A percentile compares a stretch with the other conserved stretches of the same genome.
Evolutionary conservation across 768 basidiomycete species (phyloP).

Genomic region (Trichaptum fuscoviolaceum): DNA sequence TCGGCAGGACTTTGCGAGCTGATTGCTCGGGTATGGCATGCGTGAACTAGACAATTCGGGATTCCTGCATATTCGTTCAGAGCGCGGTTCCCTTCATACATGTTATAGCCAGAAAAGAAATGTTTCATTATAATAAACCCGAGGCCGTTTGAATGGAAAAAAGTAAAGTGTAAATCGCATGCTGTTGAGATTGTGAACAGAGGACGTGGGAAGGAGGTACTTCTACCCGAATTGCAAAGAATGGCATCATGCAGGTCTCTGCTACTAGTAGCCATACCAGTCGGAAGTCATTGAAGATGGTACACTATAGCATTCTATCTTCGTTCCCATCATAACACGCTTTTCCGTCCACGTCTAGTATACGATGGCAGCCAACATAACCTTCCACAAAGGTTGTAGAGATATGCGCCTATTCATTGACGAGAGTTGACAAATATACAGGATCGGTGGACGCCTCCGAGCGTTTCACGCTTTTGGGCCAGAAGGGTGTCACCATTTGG

Average conservation of each 20-base stretch:
- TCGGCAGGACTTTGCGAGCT: constrained; percentile 77
- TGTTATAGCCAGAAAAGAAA: not conserved
- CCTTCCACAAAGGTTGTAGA: constrained; percentile 54
- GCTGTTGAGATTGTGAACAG: too few relatives aligned
- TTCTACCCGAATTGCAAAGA: not conserved
- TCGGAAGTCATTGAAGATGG: not conserved
- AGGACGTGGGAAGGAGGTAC: not conserved
- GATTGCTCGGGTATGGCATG: constrained; percentile 77
- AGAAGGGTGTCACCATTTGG: constrained; percentile 93
- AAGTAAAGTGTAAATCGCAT: too few relatives aligned
- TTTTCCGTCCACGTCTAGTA: not conserved
- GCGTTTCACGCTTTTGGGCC: constrained; percentile 60
- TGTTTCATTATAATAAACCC: not conserved
- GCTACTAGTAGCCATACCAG: not conserved
- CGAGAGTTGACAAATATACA: constrained; percentile 23
- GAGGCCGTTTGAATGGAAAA: too few relatives aligned
- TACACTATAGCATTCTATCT: not conserved
- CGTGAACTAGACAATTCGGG: constrained; percentile 33
- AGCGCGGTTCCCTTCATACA: not conserved
- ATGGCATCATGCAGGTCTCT: not conserved
- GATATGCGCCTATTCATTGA: constrained; percentile 1
- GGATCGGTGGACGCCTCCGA: constrained; percentile 70
- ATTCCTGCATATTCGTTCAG: not conserved
- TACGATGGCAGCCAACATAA: constrained; percentile 40
- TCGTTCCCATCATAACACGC: not conserved